Conservation (phyloP, 768 basidiomycete genomes). For the Chalciporus piperatus region DNA sequence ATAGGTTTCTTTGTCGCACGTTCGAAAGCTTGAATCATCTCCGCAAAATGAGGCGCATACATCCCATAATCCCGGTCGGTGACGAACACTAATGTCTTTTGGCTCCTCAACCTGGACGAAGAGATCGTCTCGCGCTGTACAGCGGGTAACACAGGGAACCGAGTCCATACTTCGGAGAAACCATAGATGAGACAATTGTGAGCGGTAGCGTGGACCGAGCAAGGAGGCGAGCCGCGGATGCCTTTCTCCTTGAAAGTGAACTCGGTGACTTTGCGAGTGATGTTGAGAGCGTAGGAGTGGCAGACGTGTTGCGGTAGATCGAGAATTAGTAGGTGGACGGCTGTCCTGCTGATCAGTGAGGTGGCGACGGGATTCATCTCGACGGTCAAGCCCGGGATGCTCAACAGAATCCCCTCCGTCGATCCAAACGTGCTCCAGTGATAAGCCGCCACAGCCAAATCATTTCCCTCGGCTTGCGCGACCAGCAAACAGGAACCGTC, state of each 20-base stretch:
- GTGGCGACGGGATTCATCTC: constrained; percentile 33
- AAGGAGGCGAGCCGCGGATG: not conserved
- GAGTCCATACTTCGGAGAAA: constrained; percentile 50
- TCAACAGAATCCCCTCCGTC: constrained; percentile 36
- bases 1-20: constrained; percentile 46
- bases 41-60: constrained; percentile 39
- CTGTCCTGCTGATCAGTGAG: constrained; percentile 39
- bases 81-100: constrained; percentile 39
- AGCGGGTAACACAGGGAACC: constrained; percentile 52
- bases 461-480: constrained; percentile 18
- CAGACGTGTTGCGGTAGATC: constrained; percentile 29
- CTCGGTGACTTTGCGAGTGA: constrained; percentile 51
- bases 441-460: constrained; percentile 34
- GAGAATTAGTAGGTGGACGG: constrained; percentile 41
- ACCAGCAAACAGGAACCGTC: constrained; percentile 48
- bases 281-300: constrained; percentile 43
- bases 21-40: constrained; percentile 44
- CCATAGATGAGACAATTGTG: constrained; percentile 51
- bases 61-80: constrained; percentile 30
- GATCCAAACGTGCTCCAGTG: constrained; percentile 56
- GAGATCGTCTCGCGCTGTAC: constrained; percentile 40
- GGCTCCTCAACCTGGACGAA: constrained; percentile 25
- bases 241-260: constrained; percentile 49
- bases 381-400: constrained; percentile 25
- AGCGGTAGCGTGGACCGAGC: constrained; percentile 11